Evolutionary conservation across 176 grass and related monocot genomes (phyloP).

Genomic region (Panicum miliaceum): DNA sequence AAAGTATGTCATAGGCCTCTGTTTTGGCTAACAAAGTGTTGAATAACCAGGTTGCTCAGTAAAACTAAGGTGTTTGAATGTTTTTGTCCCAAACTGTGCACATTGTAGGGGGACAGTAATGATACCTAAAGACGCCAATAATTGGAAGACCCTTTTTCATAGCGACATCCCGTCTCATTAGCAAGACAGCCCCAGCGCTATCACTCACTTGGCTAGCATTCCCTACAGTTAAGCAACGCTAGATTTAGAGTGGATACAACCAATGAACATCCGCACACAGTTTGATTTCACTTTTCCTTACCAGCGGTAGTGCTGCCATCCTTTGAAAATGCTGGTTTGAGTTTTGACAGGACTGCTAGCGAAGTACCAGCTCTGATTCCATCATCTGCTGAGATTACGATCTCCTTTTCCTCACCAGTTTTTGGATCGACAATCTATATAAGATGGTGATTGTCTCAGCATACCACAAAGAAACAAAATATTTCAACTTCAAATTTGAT

Average conservation of each 20-base stretch:
- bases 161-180: constrained; percentile 89
- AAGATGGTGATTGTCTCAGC: constrained; percentile 30
- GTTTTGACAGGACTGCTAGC: constrained; percentile 72
- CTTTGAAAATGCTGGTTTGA: constrained; percentile 91
- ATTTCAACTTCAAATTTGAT: neutral
- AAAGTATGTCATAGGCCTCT: neutral
- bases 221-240: constrained; percentile 48
- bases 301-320: constrained; percentile 90
- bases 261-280: neutral
- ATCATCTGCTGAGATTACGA: constrained; percentile 74
- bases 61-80: neutral
- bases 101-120: neutral
- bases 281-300: constrained; percentile 51
- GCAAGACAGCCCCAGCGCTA: constrained; percentile 83
- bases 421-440: constrained; percentile 81
- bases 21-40: neutral
- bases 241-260: constrained; percentile 12
- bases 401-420: constrained; percentile 76
- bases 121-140: constrained; percentile 74
- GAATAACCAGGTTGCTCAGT: neutral
- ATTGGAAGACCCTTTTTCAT: constrained; percentile 77
- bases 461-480: constrained; percentile 4
- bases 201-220: constrained; percentile 97
- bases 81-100: neutral
- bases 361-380: constrained; percentile 74